A percentile compares a stretch with the other conserved stretches of the same genome.
Evolutionary conservation across 1,139 yeast genomes (phyloP).

Genomic region (Scheffersomyces insectosa): DNA sequence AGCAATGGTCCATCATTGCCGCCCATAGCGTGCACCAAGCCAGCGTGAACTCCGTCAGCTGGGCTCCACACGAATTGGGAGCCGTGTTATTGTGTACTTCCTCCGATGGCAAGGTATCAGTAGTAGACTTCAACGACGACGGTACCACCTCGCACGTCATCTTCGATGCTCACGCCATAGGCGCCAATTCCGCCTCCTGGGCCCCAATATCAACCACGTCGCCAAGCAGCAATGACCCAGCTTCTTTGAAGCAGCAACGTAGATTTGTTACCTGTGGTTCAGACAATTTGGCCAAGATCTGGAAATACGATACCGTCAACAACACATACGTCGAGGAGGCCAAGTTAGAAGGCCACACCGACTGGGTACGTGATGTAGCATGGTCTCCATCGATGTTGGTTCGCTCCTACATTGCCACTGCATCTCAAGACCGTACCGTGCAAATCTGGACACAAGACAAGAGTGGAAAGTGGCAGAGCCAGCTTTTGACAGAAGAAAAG

Average conservation of each 20-base stretch:
- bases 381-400: constrained; percentile 94
- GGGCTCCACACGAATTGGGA: constrained; percentile 99
- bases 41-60: constrained; percentile 87
- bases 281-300: constrained; percentile 88
- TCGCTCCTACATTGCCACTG: constrained; percentile 93
- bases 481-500: constrained; percentile 69
- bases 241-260: constrained; percentile 29
- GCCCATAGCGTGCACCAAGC: constrained; percentile 90
- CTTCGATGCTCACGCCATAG: constrained; percentile 86
- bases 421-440: constrained; percentile 95
- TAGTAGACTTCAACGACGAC: constrained; percentile 88
- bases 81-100: constrained; percentile 89
- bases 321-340: constrained; percentile 72
- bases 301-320: constrained; percentile 66
- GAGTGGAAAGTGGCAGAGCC: constrained; percentile 78
- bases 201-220: constrained; percentile 65
- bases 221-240: constrained; percentile 35
- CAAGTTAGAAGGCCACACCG: constrained; percentile 83
- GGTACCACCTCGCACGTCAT: constrained; percentile 71
- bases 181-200: constrained; percentile 95
- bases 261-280: constrained; percentile 94
- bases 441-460: constrained; percentile 85
- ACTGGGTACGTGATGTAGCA: constrained; percentile 98
- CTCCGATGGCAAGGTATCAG: constrained; percentile 89
- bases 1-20: constrained; percentile 85